These are phyloP conservation scores for Fusarium sulawesiense DNA, from an alignment of 2,329 filamentous ascomycete genomes.

Conservation along the genomic window DNA sequence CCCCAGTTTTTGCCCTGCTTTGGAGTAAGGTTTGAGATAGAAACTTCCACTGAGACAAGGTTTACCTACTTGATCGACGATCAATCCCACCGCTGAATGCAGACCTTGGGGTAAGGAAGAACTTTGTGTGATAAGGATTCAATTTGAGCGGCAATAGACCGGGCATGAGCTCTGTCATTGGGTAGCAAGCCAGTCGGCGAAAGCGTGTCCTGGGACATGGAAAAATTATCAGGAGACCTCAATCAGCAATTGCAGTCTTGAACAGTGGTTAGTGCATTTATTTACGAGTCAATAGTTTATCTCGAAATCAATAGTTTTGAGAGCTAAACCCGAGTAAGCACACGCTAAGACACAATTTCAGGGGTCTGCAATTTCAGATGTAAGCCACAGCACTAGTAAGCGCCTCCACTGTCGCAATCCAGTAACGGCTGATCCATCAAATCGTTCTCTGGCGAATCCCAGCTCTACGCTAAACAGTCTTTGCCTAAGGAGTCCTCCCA, in stretches of 20 bases:
- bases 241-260: background rate
- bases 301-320: background rate
- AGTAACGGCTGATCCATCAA: background rate
- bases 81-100: no score
- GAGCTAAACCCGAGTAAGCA: background rate
- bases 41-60: no score
- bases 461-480: background rate
- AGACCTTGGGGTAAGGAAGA: no score
- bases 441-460: background rate
- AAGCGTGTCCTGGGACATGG: rapidly evolving
- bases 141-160: background rate
- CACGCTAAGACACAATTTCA: background rate
- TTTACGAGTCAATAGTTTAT: background rate
- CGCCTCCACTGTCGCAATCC: background rate
- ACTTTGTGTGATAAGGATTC: rapidly evolving
- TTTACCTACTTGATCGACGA: rapidly evolving
- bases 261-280: background rate
- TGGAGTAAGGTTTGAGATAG: no score
- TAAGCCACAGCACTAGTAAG: background rate
- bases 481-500: rapidly evolving
- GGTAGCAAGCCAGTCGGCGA: rapidly evolving
- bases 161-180: rapidly evolving
- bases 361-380: background rate
- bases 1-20: rapidly evolving
- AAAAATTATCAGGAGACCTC: background rate